These are phyloP conservation scores for Tuber indicum DNA, from an alignment of 495 filamentous ascomycete genomes.

Conservation along the genomic window DNA sequence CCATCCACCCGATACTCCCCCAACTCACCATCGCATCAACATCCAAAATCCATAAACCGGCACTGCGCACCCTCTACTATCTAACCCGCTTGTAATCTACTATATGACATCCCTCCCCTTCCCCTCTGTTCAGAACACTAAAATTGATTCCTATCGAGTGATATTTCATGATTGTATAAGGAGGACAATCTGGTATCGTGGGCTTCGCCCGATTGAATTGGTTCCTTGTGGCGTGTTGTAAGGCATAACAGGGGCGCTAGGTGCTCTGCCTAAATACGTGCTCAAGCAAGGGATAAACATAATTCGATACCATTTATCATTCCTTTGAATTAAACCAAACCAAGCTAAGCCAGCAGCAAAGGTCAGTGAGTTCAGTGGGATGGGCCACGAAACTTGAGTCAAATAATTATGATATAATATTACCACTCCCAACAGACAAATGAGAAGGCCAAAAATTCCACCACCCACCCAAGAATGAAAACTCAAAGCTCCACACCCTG, in stretches of 20 bases:
- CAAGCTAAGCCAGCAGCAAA: not conserved
- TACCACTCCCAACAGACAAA: not conserved
- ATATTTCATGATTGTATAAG: not conserved
- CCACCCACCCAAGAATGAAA: not conserved
- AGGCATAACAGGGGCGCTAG: not conserved
- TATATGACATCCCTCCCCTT: not conserved
- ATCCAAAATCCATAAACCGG: not conserved
- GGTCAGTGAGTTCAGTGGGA: too few relatives aligned
- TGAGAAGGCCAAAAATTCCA: not conserved
- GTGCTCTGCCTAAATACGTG: not conserved
- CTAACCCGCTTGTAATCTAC: not conserved
- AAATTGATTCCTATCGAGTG: not conserved
- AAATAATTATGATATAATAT: not conserved
- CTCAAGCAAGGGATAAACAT: not conserved
- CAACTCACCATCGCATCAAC: not conserved
- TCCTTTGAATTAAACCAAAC: not conserved
- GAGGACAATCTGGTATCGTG: not conserved
- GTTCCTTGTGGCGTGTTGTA: not conserved
- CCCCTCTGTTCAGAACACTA: not conserved
- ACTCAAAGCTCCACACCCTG: not conserved
- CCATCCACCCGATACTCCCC: not conserved
- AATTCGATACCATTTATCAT: not conserved
- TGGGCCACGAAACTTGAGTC: not conserved
- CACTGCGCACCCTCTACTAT: not conserved
- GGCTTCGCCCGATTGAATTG: not conserved